Conservation (phyloP, 495 filamentous ascomycete species). For the Parmelia sp. region DNA sequence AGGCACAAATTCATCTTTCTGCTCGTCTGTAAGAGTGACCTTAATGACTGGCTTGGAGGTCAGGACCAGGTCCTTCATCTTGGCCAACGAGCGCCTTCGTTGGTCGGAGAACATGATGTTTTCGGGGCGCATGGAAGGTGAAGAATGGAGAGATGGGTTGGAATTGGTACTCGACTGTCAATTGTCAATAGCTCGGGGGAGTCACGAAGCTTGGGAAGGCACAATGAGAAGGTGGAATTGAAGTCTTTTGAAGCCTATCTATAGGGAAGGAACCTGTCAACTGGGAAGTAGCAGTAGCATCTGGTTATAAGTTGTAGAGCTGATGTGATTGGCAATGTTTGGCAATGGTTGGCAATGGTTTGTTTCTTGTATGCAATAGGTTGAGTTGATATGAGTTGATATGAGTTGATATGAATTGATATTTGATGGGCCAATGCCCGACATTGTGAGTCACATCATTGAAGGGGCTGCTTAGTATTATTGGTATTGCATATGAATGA, state of each 20-base stretch:
- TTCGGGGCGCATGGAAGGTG: not conserved
- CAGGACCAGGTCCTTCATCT: constrained; percentile 16
- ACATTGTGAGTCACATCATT: constrained; percentile 2
- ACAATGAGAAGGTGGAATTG: not conserved
- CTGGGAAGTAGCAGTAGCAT: no score
- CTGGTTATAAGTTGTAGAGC: no score
- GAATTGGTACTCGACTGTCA: not conserved
- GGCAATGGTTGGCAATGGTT: no score
- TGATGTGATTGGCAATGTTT: no score
- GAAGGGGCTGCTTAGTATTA: no score
- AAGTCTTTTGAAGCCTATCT: not conserved
- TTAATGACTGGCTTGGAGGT: constrained; percentile 30
- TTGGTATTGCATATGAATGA: not conserved
- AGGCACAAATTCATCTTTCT: constrained; percentile 35
- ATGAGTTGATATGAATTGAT: no score
- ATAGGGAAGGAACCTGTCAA: not conserved
- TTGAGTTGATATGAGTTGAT: no score
- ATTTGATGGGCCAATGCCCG: not conserved
- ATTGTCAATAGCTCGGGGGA: not conserved
- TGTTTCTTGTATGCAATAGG: no score
- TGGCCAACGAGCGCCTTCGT: constrained; percentile 12
- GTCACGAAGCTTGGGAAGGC: not conserved
- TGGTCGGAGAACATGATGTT: constrained; percentile 8
- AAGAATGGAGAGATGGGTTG: not conserved
- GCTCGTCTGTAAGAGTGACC: constrained; percentile 32